phyloP scores from a whole-genome alignment of 1,284 basidiomycete genomes.

The Irpex sp. region DNA sequence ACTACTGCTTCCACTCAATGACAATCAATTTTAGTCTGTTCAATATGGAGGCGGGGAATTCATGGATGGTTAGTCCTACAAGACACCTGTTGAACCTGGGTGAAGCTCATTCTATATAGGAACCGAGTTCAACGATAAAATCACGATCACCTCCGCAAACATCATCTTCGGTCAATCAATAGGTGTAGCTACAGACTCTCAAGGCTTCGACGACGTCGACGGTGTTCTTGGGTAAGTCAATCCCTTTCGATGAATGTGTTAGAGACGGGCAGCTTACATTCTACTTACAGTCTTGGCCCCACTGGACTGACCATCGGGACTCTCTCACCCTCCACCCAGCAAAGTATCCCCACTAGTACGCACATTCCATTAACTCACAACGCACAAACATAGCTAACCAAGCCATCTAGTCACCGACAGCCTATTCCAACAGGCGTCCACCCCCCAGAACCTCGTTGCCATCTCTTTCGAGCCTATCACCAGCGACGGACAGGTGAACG shows the following conservation, averaged over 20 bases:
- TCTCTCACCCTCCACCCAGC: constrained; percentile 13
- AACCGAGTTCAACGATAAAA: constrained; percentile 23
- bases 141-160: constrained; percentile 21
- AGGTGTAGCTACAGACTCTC: constrained; percentile 42
- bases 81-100: too few species aligned
- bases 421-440: constrained; percentile 31
- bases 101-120: constrained; percentile 1
- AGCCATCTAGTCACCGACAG: constrained; percentile 37
- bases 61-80: constrained; percentile 22
- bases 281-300: constrained; percentile 39
- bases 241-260: not conserved
- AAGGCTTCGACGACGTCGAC: constrained; percentile 37
- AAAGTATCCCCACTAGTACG: constrained; percentile 18
- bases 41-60: constrained; percentile 49
- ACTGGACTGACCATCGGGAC: constrained; percentile 34
- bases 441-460: constrained; percentile 32
- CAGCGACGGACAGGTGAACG: constrained; percentile 19
- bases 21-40: constrained; percentile 25
- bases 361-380: not conserved
- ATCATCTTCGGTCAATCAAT: constrained; percentile 40
- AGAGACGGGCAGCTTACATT: not conserved
- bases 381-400: not conserved
- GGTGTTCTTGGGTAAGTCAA: constrained; percentile 40
- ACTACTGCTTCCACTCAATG: not conserved
- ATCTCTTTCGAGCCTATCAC: constrained; percentile 45